A percentile compares a stretch with the other conserved stretches of the same genome.
Conservation (phyloP, 164 flowering plant genomes). For the Annona squamosa region DNA sequence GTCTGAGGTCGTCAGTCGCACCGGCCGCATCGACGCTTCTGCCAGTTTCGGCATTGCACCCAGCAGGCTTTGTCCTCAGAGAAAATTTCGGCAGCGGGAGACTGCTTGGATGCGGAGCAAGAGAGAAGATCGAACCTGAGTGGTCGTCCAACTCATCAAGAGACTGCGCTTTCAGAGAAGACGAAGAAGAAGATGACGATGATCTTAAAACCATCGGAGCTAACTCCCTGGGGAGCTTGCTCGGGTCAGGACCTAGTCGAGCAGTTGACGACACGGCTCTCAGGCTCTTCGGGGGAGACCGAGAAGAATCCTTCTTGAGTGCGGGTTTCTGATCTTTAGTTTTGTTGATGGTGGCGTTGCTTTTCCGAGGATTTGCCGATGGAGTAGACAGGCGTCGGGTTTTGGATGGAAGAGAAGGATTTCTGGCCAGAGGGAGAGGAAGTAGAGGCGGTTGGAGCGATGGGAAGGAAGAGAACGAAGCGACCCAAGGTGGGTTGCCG, state of each 20-base stretch:
- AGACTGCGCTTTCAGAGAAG: background rate
- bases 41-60: constrained; percentile 50
- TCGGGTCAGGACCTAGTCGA: constrained; percentile 46
- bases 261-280: background rate
- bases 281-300: background rate
- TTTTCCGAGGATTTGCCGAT: constrained; percentile 7
- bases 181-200: background rate
- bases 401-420: constrained; percentile 17
- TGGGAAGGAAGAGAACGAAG: constrained; percentile 10
- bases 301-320: constrained; percentile 12
- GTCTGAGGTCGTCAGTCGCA: constrained; percentile 36
- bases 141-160: constrained; percentile 15
- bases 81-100: constrained; percentile 75
- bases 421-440: constrained; percentile 37
- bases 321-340: constrained; percentile 22
- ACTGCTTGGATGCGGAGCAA: constrained; percentile 76
- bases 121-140: constrained; percentile 26
- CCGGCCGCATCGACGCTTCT: constrained; percentile 25
- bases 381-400: constrained; percentile 8
- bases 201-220: constrained; percentile 24
- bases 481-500: constrained; percentile 17
- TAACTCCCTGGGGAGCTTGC: constrained; percentile 30
- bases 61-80: constrained; percentile 36
- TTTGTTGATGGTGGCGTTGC: constrained; percentile 3
- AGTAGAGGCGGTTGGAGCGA: constrained; percentile 47